Evolutionary conservation across 106 monocot species (phyloP).

Genomic region (Dendrobium nobile): DNA sequence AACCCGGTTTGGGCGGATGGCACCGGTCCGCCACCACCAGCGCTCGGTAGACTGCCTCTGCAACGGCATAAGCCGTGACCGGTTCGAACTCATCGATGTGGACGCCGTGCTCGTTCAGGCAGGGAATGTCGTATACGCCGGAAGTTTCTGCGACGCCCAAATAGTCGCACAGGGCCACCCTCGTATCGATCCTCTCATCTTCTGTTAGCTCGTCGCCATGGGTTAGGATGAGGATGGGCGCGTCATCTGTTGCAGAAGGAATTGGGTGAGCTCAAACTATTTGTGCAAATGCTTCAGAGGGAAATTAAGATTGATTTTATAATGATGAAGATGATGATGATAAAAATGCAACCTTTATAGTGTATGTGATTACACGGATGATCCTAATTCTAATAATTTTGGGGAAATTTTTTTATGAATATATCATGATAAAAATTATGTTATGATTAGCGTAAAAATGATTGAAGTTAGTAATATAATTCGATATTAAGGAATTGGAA

Average conservation of each 20-base stretch:
- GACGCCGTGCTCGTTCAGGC: slow-evolving; percentile 19
- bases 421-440: no score
- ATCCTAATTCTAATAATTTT: no score
- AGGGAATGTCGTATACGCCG: slow-evolving; percentile 31
- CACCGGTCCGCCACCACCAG: slow-evolving; percentile 38
- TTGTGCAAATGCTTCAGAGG: slow-evolving; percentile 8
- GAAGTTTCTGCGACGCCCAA: slow-evolving; percentile 22
- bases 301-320: no score
- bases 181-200: slow-evolving; percentile 26
- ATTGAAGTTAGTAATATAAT: no score
- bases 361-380: no score
- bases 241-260: slow-evolving; percentile 23
- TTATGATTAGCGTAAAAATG: no score
- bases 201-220: slow-evolving; percentile 44
- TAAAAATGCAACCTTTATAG: no score
- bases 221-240: slow-evolving; percentile 36
- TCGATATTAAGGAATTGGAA: no score
- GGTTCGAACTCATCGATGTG: slow-evolving; percentile 34
- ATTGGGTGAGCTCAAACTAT: neutral
- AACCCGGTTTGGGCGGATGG: slow-evolving; percentile 28
- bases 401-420: no score
- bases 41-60: slow-evolving; percentile 31
- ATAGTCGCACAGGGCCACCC: slow-evolving; percentile 23
- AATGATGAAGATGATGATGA: no score
- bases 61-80: slow-evolving; percentile 29